Evolutionary conservation across 345 rosid genomes (phyloP), one percentile per base, ranked within the genome.

Genomic region (Rubroshorea leprosula): DNA sequence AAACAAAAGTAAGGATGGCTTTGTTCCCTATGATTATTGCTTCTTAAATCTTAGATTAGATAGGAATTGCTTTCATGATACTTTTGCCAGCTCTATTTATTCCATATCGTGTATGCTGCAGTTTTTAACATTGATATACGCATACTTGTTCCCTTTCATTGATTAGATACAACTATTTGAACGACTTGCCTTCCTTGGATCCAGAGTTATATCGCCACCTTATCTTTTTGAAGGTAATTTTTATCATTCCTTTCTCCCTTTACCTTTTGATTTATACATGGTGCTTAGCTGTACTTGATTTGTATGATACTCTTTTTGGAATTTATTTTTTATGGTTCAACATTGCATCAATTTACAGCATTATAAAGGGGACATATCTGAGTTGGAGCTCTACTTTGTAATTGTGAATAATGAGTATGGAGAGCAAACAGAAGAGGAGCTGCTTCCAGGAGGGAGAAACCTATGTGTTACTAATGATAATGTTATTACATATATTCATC

Each of bases 131-230:
- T n/a, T n/a, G n/a, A n/a, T n/a, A n/a, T n/a, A n/a, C n/a, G n/a
- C n/a, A n/a, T n/a, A n/a, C n/a, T 58, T 55, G 53, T 23, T 46
- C 27, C 54, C 45, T 51, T 55, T 62, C 24, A 45, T 71, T 70
- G 57, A 23, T 74, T 68, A 93, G 99, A 92, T 80, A 71, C 75
- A 93, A 93, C 72, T 93, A 83, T 68, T 76, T 93, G 68, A 87
- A 93, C 72, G 97, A 93, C 78, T 78, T 93, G 83, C 99, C 99
- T 51, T 88, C 98, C 2, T 69, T 92, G 73, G 98, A 92, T 71
- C 95, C 96, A 25, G 98, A 92, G 71, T 70, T 92, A 67, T 92
- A 90, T 75, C 91, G 92, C 58, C 99, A 93, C 75, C 97, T 93
- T 59, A 93, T 89, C 60, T 93, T 90, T 74, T 78, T 93, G 55